phyloP scores from a whole-genome alignment of 139 green algal genomes.

The Chlamydomonas sphaeroides region DNA sequence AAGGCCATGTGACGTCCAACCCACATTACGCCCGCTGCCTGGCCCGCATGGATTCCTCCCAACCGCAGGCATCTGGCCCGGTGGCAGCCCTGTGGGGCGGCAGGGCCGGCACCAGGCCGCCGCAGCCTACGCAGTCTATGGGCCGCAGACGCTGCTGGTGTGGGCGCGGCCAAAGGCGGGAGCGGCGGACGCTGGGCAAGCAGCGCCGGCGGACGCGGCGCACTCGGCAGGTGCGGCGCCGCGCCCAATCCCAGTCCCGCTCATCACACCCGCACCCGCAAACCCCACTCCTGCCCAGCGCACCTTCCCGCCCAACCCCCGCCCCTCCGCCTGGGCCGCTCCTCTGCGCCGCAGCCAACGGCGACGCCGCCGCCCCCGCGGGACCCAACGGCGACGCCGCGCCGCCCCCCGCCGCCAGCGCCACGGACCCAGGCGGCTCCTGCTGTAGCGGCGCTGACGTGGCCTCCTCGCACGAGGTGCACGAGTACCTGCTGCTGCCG shows the following conservation, averaged over 20 bases:
- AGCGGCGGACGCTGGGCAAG: not conserved
- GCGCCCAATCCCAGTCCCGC: no score
- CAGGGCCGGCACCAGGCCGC: conserved; percentile 71
- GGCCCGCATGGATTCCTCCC: no score
- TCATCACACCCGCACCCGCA: no score
- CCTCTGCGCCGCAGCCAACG: not conserved
- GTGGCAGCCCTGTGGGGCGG: conserved; percentile 63
- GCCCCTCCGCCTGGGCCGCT: no score
- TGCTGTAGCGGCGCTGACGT: conserved; percentile 1
- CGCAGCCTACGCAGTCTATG: conserved; percentile 84
- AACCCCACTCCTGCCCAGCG: no score
- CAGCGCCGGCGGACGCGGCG: not conserved
- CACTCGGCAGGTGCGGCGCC: no score
- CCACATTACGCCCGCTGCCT: no score
- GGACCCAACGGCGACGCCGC: no score
- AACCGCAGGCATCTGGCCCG: conserved; percentile 81
- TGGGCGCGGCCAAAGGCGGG: conserved; percentile 59
- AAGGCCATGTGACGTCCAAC: no score
- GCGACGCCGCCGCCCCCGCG: not conserved
- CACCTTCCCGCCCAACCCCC: no score
- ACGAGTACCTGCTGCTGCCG: conserved; percentile 29
- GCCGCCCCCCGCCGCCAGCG: not conserved
- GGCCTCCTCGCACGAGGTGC: conserved; percentile 10
- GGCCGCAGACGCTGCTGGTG: conserved; percentile 82
- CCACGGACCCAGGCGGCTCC: not conserved